These are phyloP conservation scores for Mycena alexandri DNA, from an alignment of 768 basidiomycete genomes.

Conservation along the genomic window DNA sequence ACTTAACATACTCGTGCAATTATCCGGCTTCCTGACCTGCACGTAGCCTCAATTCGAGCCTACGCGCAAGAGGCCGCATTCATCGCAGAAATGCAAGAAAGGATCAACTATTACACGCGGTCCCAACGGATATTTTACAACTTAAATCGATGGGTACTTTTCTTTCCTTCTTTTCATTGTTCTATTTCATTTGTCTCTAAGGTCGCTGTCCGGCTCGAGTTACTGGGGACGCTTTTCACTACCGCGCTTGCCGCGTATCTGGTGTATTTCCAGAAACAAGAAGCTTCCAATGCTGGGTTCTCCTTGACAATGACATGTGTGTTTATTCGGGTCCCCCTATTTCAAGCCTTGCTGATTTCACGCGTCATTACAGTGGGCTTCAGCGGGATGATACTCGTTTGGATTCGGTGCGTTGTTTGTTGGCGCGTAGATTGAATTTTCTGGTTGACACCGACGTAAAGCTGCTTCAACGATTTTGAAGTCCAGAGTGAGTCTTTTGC, in stretches of 20 bases:
- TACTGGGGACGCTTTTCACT: constrained; percentile 36
- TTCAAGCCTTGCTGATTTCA: constrained; percentile 26
- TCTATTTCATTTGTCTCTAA: no score
- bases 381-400: constrained; percentile 66
- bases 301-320: constrained; percentile 51
- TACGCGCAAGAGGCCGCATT: constrained; percentile 69
- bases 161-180: no score
- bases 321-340: constrained; percentile 42
- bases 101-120: constrained; percentile 65
- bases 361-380: constrained; percentile 57
- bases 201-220: constrained; percentile 22
- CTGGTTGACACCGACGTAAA: not conserved
- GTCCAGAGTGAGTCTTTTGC: constrained; percentile 52
- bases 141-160: constrained; percentile 49
- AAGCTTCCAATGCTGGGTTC: constrained; percentile 63
- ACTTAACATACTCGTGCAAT: not conserved
- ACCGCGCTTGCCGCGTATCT: constrained; percentile 18
- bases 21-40: not conserved
- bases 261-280: constrained; percentile 19
- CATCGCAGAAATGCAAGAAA: constrained; percentile 57
- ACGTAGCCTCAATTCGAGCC: constrained; percentile 70
- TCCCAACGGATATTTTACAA: constrained; percentile 48
- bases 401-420: constrained; percentile 47
- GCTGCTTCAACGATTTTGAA: constrained; percentile 57
- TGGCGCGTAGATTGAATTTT: not conserved